Evolutionary conservation across 2,329 filamentous ascomycete genomes (phyloP).

Genomic region (Pyricularia grisea): DNA sequence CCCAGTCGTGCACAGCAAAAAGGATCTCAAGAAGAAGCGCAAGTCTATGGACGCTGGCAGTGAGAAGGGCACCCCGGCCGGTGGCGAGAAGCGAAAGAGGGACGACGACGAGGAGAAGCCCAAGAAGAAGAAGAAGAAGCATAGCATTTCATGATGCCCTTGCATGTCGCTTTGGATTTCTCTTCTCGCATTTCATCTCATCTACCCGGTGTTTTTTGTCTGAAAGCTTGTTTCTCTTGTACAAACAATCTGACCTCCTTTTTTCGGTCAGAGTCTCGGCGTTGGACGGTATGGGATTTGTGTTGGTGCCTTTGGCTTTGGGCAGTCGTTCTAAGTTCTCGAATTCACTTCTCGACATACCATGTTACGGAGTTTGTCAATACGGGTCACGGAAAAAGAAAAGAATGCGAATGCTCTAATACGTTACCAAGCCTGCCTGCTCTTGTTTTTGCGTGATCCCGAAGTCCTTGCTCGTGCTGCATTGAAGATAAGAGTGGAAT

Average conservation of each 20-base stretch:
- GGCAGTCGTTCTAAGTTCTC: not conserved
- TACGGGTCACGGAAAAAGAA: not conserved
- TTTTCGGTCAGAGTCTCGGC: slow-evolving; percentile 5
- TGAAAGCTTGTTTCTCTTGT: slow-evolving; percentile 1
- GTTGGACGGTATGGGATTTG: slow-evolving; percentile 1
- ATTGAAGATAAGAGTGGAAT: not conserved
- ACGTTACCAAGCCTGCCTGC: not conserved
- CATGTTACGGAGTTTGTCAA: slow-evolving; percentile 1
- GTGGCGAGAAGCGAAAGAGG: slow-evolving; percentile 56
- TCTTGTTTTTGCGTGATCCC: not conserved
- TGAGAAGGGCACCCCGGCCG: slow-evolving; percentile 22
- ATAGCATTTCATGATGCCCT: slow-evolving; percentile 6
- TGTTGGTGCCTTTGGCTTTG: not conserved
- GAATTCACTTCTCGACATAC: not conserved
- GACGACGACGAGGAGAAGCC: slow-evolving; percentile 54
- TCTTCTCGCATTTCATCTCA: not conserved
- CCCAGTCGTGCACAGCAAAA: slow-evolving; percentile 51
- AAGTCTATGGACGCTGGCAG: slow-evolving; percentile 15
- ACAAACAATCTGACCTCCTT: slow-evolving; percentile 4
- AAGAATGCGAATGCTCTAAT: not conserved
- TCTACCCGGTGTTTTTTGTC: not conserved
- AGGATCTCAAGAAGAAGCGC: slow-evolving; percentile 26
- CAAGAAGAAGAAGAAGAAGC: slow-evolving; percentile 40
- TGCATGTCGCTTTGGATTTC: not conserved
- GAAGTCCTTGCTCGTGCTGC: not conserved